Base-by-base conservation (phyloP, 2,329 filamentous ascomycete genomes). In the Aspergillus quadricinctus region DNA sequence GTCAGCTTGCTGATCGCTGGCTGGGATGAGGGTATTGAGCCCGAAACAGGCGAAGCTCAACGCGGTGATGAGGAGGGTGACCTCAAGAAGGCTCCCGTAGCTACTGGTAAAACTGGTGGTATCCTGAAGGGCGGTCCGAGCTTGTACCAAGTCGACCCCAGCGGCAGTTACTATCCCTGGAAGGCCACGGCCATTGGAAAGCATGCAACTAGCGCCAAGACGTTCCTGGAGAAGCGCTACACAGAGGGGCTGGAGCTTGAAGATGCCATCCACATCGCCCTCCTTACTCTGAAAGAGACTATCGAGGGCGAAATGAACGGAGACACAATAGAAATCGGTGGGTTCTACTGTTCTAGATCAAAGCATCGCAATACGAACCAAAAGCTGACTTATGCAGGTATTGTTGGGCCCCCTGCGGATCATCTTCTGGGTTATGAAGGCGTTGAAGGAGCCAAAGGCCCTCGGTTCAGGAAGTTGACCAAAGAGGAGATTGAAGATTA, bases 251-350 rank as follows among this genome's bases (percentile, higher is more conserved):
- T 99, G 71, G 94, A 99, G 82, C 81, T 99, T 61, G 94, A 99
- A 78, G 94, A 99, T 77, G 94, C 94, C 9, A 94, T 99, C 66
- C 94, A 99, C 77, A 99, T 99, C 80, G 94, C 94, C 58, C 83
- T 99, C 54, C 81, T 99, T 73, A 99, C 94, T 27, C 80, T 99
- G 73, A 99, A 99, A 83, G 94, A 99, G 83, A 97, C 94, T 56
- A 99, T 99, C 72, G 93, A 97, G 80, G 94, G 94, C 56, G 94
- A 97, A 80, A 97, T 97, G 93, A 97, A 93, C 66, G 93, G 93
- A 61, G 92, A 97, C 75, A 97, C 93, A 31, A 95, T 99, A 63
- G 94, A 99, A 79, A 97, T 99, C 75, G 93, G 91, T 92, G 78
- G 74, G 86, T 74, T 31, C 48, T 48, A 25, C 23, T 46, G n/a